Percentiles rank a stretch among this genome's conserved stretches.
phyloP scores from a whole-genome alignment of 345 rosid species.

The Theobroma cacao region DNA sequence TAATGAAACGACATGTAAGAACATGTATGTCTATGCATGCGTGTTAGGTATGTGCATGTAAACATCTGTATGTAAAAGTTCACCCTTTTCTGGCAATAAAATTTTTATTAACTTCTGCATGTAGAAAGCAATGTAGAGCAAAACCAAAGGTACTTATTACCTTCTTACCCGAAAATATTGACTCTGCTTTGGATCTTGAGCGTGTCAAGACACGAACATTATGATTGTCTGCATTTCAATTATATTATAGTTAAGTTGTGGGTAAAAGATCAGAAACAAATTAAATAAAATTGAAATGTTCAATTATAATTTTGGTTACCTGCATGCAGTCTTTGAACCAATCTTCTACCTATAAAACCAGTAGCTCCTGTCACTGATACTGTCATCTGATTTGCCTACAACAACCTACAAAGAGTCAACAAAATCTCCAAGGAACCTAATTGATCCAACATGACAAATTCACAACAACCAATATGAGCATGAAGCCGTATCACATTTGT shows the following conservation, averaged over 20 bases:
- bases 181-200: conserved; percentile 76
- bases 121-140: not conserved
- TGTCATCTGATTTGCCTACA: conserved; percentile 60
- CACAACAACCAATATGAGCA: not conserved
- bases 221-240: conserved; percentile 58
- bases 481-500: not conserved
- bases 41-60: not conserved
- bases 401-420: conserved; percentile 18
- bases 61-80: not conserved
- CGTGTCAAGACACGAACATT: conserved; percentile 76
- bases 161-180: conserved; percentile 98
- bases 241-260: not conserved
- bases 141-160: conserved; percentile 43
- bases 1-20: not conserved
- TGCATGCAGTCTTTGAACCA: conserved; percentile 78
- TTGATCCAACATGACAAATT: not conserved
- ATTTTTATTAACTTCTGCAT: not conserved
- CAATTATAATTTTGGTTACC: conserved; percentile 34
- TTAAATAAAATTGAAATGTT: not conserved
- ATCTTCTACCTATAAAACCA: conserved; percentile 80
- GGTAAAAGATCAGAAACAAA: not conserved
- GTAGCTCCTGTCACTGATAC: conserved; percentile 94
- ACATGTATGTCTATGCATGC: not conserved
- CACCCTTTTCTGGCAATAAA: not conserved
- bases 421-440: conserved; percentile 11